phyloP scores from a whole-genome alignment of 2,329 filamentous ascomycete genomes.

The Dothistroma pini region DNA sequence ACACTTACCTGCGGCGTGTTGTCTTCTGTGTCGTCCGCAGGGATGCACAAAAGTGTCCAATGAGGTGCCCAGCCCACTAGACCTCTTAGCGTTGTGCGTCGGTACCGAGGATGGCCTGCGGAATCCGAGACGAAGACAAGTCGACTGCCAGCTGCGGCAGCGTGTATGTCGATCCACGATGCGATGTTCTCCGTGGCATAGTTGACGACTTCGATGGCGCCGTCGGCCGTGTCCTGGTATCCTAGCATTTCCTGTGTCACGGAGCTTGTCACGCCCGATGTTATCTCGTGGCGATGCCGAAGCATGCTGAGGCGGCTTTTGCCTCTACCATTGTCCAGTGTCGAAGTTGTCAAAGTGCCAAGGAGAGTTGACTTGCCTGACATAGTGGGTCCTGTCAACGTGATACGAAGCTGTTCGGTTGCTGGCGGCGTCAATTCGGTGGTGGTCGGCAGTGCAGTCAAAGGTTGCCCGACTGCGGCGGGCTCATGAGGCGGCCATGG shows the following conservation, averaged over 20 bases:
- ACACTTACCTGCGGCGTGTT: slow-evolving; percentile 40
- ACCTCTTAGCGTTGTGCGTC: slow-evolving; percentile 81
- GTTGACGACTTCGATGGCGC: slow-evolving; percentile 61
- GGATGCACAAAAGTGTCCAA: slow-evolving; percentile 85
- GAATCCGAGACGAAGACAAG: slow-evolving; percentile 89
- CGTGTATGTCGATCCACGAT: slow-evolving; percentile 93
- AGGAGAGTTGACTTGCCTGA: slow-evolving; percentile 91
- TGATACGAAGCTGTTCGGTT: slow-evolving; percentile 76
- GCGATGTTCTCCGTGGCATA: slow-evolving; percentile 83
- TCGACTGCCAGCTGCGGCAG: slow-evolving; percentile 66
- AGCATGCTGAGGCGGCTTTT: slow-evolving; percentile 84
- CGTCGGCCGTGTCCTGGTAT: slow-evolving; percentile 51
- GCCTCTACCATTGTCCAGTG: slow-evolving; percentile 85
- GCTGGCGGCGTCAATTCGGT: slow-evolving; percentile 17
- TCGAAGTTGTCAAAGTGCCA: slow-evolving; percentile 82
- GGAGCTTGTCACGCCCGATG: slow-evolving; percentile 87
- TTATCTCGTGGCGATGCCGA: slow-evolving; percentile 90
- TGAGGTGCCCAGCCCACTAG: slow-evolving; percentile 95
- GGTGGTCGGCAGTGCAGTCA: slow-evolving; percentile 13
- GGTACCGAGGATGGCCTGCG: slow-evolving; percentile 83
- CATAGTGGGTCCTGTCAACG: slow-evolving; percentile 81
- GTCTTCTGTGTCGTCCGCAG: slow-evolving; percentile 67
- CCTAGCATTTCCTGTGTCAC: slow-evolving; percentile 92
- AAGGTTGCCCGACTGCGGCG: not conserved
- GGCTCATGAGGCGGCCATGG: slow-evolving; percentile 10